Evolutionary conservation across 1,139 yeast species (phyloP), one percentile per base, ranked within the genome.

Genomic region (Candida sp.): DNA sequence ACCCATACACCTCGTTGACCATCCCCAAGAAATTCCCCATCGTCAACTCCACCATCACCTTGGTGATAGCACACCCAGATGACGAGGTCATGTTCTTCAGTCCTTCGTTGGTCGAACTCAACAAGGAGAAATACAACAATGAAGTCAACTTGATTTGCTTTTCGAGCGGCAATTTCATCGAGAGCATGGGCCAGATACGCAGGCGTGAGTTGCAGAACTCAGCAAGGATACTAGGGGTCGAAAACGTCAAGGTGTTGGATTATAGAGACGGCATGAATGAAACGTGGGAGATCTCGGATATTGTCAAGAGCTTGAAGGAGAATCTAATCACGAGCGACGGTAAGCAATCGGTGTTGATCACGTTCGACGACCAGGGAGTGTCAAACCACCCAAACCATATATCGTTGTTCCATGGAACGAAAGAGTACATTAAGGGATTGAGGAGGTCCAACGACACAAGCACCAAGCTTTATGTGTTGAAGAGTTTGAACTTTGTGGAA

Each of bases 1-100:
- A 71, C 52, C 79, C 80, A 8, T 73, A 75, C 58, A 65, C 65
- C 43, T 72, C 79, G 30, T 64, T 76, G 31, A 70, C 75, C 2
- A 64, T 70, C 9, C 75, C 77, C 4, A 63, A 73, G 22, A 66
- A 73, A 5, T 58, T 72, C 28, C 72, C 74, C 5, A 69, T 76
- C 23, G 65, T 59, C 22, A 67, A 75, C 54, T 65, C 73, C 37
- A 65, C 71, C 1, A 71, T 81, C 1, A 80, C 78, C 56, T 72
- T 90, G 46, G 74, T 94, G 22, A 86, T 92, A 41, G 97, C 97
- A 1, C 99, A 96, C 68, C 99, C 99, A 0, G 99, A 96, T 67
- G 99, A 96, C 66, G 99, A 96, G 69, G 94, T 92, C 51, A 96
- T 96, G 99, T 96, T 96, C 69, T 96, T 94, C 63, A 84, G 93